phyloP scores from a whole-genome alignment of 1,284 basidiomycete genomes.

The Malassezia sympodialis region DNA sequence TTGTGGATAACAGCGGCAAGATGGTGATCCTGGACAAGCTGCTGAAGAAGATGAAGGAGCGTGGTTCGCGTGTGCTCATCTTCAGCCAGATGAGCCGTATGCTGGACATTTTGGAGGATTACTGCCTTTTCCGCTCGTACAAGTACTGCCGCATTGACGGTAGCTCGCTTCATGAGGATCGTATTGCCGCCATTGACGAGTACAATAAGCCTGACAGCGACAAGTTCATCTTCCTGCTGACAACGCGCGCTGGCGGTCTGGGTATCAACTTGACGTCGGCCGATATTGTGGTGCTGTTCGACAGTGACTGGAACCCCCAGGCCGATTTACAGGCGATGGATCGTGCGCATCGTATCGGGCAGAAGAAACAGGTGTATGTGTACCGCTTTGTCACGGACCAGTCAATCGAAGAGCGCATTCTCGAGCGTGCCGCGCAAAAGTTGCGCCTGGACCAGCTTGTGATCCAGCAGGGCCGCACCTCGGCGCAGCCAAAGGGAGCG shows the following conservation, averaged over 20 bases:
- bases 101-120: slow-evolving; percentile 91
- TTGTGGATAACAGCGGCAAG: slow-evolving; percentile 88
- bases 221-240: slow-evolving; percentile 93
- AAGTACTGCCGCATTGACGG: slow-evolving; percentile 91
- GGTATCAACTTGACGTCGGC: slow-evolving; percentile 95
- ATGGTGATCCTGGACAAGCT: slow-evolving; percentile 97
- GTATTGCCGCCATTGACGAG: slow-evolving; percentile 89
- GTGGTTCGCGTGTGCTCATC: slow-evolving; percentile 88
- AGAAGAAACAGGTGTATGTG: slow-evolving; percentile 97
- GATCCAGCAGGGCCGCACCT: slow-evolving; percentile 81
- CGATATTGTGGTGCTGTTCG: slow-evolving; percentile 93
- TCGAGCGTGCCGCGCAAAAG: slow-evolving; percentile 93
- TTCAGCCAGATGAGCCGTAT: slow-evolving; percentile 98
- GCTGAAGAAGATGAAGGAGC: slow-evolving; percentile 69
- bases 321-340: slow-evolving; percentile 99
- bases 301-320: slow-evolving; percentile 98
- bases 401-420: slow-evolving; percentile 91
- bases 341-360: slow-evolving; percentile 93
- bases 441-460: slow-evolving; percentile 89
- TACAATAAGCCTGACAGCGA: slow-evolving; percentile 92
- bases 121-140: slow-evolving; percentile 82
- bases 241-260: slow-evolving; percentile 93
- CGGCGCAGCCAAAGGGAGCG: slow-evolving; percentile 56
- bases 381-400: slow-evolving; percentile 94
- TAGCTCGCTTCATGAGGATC: slow-evolving; percentile 87